Percentiles rank a stretch among this genome's conserved stretches.
These are phyloP conservation scores for Neohortaea acidophila DNA, from an alignment of 495 filamentous ascomycete species.

Conservation along the genomic window DNA sequence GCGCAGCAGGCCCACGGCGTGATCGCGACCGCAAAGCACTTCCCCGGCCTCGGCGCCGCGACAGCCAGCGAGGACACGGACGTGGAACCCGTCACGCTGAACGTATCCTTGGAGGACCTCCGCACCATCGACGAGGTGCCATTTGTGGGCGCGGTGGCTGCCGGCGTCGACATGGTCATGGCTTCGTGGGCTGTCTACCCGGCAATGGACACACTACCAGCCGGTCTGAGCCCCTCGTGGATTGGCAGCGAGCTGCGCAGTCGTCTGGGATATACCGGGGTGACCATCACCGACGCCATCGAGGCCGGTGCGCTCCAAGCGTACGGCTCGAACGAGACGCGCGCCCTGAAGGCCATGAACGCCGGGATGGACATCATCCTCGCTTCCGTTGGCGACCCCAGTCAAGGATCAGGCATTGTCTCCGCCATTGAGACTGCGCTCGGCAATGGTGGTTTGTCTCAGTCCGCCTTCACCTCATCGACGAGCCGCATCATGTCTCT, in stretches of 20 bases:
- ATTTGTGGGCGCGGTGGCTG: not conserved
- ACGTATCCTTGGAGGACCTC: not conserved
- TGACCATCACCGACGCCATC: not conserved
- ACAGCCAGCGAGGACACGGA: not conserved
- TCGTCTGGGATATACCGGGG: not conserved
- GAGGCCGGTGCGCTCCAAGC: not conserved
- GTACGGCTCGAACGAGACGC: not conserved
- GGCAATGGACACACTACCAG: not conserved
- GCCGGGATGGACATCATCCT: not conserved
- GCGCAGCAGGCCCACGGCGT: not conserved
- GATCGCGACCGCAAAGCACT: not conserved
- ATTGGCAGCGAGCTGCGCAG: not conserved
- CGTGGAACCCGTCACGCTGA: not conserved
- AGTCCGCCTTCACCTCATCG: not conserved
- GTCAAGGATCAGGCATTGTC: not conserved
- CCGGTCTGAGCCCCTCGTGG: not conserved
- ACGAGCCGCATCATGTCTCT: not conserved
- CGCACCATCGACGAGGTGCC: not conserved
- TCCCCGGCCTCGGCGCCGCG: not conserved
- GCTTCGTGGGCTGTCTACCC: not conserved
- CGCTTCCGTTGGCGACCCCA: not conserved
- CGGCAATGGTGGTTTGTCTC: not conserved
- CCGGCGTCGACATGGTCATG: not conserved
- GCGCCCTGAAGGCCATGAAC: not conserved
- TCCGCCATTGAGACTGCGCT: not conserved